Conservation (phyloP, 345 rosid genomes). For the Ceriops decandra region DNA sequence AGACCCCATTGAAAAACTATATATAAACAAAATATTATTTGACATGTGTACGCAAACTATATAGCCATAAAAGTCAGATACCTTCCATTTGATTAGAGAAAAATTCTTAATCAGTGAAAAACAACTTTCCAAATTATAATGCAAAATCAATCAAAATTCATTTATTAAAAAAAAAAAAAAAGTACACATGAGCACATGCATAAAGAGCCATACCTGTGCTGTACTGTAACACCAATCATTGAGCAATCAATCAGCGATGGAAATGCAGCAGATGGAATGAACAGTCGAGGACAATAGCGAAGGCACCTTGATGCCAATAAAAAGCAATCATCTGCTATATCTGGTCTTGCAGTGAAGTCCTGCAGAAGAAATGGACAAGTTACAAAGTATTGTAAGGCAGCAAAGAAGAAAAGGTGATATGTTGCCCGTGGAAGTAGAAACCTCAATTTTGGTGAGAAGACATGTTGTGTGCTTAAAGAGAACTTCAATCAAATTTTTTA, state of each 20-base stretch:
- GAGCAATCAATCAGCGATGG: constrained; percentile 77
- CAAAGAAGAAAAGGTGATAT: constrained; percentile 14
- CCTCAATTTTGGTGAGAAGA: constrained; percentile 86
- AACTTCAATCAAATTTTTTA: constrained; percentile 81
- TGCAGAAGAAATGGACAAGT: constrained; percentile 33
- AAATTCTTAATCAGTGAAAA: no score
- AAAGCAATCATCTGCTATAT: constrained; percentile 95
- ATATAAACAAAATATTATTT: no score
- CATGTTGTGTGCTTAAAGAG: constrained; percentile 80
- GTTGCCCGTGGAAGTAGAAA: constrained; percentile 22
- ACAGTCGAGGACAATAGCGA: constrained; percentile 87
- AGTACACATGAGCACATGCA: not conserved
- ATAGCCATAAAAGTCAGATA: no score
- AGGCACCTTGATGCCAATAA: constrained; percentile 93
- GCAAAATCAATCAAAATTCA: no score
- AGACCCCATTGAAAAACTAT: not conserved
- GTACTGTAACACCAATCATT: constrained; percentile 82
- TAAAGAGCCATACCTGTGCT: constrained; percentile 67
- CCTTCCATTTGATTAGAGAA: no score
- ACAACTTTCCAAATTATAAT: no score
- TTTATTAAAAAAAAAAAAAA: no score
- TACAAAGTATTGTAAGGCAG: constrained; percentile 11
- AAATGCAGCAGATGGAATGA: constrained; percentile 77
- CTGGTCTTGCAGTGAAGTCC: constrained; percentile 95
- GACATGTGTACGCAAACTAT: no score